Conservation (phyloP, 768 basidiomycete genomes). For the Tricholoma sp. region DNA sequence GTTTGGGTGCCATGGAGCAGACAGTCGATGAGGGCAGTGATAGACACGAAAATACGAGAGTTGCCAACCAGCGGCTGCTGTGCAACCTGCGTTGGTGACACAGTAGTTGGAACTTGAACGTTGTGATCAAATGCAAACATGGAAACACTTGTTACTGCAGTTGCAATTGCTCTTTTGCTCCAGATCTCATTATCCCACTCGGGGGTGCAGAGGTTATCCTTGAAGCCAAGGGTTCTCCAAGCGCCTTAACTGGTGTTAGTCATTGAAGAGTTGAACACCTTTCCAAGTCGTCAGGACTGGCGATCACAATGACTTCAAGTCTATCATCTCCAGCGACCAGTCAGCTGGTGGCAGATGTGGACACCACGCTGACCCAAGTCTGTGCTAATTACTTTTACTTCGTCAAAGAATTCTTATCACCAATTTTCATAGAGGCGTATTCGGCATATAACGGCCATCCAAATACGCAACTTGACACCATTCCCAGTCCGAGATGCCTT, state of each 20-base stretch:
- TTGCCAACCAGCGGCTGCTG: not conserved
- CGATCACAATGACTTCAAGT: not conserved
- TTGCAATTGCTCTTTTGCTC: not conserved
- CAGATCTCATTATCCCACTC: not conserved
- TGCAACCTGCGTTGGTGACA: no score
- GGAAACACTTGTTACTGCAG: not conserved
- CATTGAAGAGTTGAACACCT: not conserved
- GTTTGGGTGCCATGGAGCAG: conserved; percentile 39
- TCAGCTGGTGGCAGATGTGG: not conserved
- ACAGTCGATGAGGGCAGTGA: not conserved
- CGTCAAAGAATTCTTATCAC: conserved; percentile 6
- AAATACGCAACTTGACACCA: conserved; percentile 79
- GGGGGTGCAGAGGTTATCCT: not conserved
- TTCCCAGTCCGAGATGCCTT: conserved; percentile 77
- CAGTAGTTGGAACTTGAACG: not conserved
- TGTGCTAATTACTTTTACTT: conserved; percentile 2
- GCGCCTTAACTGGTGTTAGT: not conserved
- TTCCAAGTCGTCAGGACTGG: not conserved
- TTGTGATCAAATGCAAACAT: not conserved
- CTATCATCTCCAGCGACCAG: not conserved
- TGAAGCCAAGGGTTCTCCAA: not conserved
- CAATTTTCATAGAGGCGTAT: conserved; percentile 50
- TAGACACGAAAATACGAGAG: not conserved
- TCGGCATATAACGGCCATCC: conserved; percentile 67
- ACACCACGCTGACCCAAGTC: conserved; percentile 10